These are phyloP conservation scores for Termitomyces bulborhizus DNA, from an alignment of 768 basidiomycete species.

Conservation along the genomic window DNA sequence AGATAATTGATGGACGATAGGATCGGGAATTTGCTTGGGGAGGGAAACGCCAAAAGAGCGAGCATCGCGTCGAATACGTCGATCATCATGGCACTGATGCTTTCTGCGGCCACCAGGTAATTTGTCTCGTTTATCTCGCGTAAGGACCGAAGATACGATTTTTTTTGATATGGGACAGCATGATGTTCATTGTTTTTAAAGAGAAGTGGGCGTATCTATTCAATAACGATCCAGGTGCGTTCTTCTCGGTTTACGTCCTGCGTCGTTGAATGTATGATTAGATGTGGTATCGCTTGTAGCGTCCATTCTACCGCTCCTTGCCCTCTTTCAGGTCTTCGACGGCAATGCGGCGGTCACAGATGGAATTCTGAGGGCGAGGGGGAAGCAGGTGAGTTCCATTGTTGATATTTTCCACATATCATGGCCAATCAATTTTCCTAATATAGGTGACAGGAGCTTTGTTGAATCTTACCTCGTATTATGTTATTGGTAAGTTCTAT, in stretches of 20 bases:
- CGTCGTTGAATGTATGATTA: slow-evolving; percentile 6
- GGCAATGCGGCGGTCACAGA: slow-evolving; percentile 59
- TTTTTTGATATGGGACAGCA: slow-evolving; percentile 23
- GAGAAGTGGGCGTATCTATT: slow-evolving; percentile 69
- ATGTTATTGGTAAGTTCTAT: slow-evolving; percentile 49
- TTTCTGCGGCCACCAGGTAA: slow-evolving; percentile 67
- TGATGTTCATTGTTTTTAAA: slow-evolving; percentile 54
- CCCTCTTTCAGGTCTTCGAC: slow-evolving; percentile 84
- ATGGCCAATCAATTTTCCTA: neutral
- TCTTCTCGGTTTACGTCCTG: neutral
- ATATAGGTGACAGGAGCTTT: slow-evolving; percentile 54
- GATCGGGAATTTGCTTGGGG: slow-evolving; percentile 86
- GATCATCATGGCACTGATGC: slow-evolving; percentile 55
- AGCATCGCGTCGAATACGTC: slow-evolving; percentile 58
- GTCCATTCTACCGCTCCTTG: slow-evolving; percentile 66
- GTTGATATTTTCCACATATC: neutral
- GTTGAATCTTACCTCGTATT: slow-evolving; percentile 78
- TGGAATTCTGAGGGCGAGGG: slow-evolving; percentile 79
- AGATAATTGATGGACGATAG: slow-evolving; percentile 25
- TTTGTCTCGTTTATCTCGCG: neutral
- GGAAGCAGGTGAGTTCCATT: slow-evolving; percentile 50
- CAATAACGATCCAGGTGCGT: slow-evolving; percentile 57
- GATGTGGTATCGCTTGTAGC: slow-evolving; percentile 60
- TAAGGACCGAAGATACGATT: neutral
- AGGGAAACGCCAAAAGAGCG: slow-evolving; percentile 69